Base-by-base conservation (phyloP, 2,329 filamentous ascomycete species). In the Ophiostoma australiae region DNA sequence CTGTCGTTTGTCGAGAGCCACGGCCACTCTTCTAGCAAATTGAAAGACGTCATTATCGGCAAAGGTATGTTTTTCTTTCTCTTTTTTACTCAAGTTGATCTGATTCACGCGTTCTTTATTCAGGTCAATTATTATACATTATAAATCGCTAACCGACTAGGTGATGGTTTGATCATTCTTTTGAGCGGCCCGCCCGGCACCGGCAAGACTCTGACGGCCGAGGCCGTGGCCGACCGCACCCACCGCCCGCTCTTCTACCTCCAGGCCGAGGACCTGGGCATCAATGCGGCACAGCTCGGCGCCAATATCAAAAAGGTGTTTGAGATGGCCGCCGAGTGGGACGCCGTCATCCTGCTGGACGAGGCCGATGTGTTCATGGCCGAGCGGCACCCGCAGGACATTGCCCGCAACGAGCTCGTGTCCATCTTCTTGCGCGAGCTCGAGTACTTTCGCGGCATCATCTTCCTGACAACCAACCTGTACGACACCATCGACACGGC, bases 311-410 rank as follows among this genome's bases (percentile, higher is more conserved):
- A 81, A 70, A 77, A 78, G n/a, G 78, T 81, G 35, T 84, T 87
- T 69, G 77, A 80, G 70, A 80, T 85, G 74, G 84, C 83, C 0
- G 80, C 80, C 1, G 80, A 80, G 37, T 86, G 84, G 84, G 79
- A 82, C 58, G 83, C 82, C 20, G 81, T 86, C 17, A 76, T 86
- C 44, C 78, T 86, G 15, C 79, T 86, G 8, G 84, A 85, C 73
- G 84, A 85, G 76, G 83, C 83, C 15, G 84, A 85, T 73, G 82
- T 86, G 3, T 86, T 85, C 76, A 82, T 86, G 78, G 81, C 81
- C 1, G 78, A 81, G 76, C 80, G 84, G 5, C 77, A 81, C 66
- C 79, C 79, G 17, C 78, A 79, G 67, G 81, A 85, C 73, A 80
- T 85, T 33, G 77, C 78, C 39, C 80, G 83, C 33, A 86, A 86